Evolutionary conservation across 225 moss, liverwort and hornwort genomes (phyloP).

Genomic region (Climacium dendroides): DNA sequence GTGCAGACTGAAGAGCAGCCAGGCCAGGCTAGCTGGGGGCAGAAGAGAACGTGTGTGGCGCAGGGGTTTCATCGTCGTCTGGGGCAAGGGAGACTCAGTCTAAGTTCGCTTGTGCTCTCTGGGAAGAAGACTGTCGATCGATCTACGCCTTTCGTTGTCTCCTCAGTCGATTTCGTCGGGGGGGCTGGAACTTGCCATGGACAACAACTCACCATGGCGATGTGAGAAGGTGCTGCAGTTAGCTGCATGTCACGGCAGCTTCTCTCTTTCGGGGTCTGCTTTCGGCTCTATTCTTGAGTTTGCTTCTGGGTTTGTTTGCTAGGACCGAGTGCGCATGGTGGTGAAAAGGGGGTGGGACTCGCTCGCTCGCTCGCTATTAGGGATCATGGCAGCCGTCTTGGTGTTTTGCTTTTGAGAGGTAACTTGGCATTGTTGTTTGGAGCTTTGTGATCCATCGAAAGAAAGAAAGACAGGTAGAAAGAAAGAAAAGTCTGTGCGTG

Average conservation of each 20-base stretch:
- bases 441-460: not conserved
- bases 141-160: not conserved
- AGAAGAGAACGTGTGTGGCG: conserved; percentile 1
- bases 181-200: not conserved
- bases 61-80: not conserved
- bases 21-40: not conserved
- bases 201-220: not conserved
- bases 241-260: not conserved
- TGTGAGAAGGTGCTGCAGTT: not conserved
- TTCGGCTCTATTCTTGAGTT: not conserved
- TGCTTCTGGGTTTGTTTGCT: not conserved
- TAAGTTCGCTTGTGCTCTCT: not conserved
- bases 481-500: not conserved
- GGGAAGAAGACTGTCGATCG: not conserved
- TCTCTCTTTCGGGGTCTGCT: not conserved
- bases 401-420: not conserved
- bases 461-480: not conserved
- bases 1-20: not conserved
- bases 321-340: not conserved
- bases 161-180: not conserved
- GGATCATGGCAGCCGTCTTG: not conserved
- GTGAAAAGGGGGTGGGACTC: not conserved
- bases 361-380: not conserved
- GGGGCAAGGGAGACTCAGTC: not conserved
- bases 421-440: not conserved